These are phyloP conservation scores for Salix purpurea DNA, from an alignment of 345 rosid species.

Conservation along the genomic window DNA sequence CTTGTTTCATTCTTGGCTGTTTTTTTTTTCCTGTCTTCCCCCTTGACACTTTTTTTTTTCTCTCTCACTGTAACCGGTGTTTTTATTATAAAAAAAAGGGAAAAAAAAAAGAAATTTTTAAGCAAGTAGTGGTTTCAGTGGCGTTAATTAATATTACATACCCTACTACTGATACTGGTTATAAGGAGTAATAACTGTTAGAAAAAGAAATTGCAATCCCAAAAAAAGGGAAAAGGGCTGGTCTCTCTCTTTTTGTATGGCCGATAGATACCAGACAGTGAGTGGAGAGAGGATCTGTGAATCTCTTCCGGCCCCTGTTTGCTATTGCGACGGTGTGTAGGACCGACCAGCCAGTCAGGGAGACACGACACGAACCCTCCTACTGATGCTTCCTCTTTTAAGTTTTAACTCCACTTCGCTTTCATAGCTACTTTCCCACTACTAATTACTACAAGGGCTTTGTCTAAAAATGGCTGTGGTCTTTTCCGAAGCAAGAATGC, in stretches of 20 bases:
- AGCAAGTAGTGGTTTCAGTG: background rate
- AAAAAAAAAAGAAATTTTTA: background rate
- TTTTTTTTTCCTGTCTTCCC: background rate
- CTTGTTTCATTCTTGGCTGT: slow-evolving; percentile 16
- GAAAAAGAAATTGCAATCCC: background rate
- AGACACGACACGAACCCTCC: background rate
- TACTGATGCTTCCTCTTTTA: background rate
- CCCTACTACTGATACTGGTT: background rate
- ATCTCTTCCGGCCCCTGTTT: background rate
- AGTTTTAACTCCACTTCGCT: background rate
- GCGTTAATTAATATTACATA: no score
- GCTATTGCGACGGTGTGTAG: background rate
- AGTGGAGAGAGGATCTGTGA: background rate
- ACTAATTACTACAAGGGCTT: background rate
- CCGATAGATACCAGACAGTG: background rate
- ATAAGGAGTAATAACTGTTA: background rate
- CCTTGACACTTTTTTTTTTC: background rate
- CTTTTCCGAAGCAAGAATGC: background rate
- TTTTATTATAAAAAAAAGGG: background rate
- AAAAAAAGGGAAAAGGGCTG: background rate
- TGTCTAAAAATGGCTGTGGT: background rate
- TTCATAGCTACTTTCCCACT: background rate
- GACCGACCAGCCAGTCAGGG: background rate
- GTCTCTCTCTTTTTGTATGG: background rate
- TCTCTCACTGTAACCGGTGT: background rate